Evolutionary conservation across 306 rosid species (phyloP).

Genomic region (Lathyrus sativus): DNA sequence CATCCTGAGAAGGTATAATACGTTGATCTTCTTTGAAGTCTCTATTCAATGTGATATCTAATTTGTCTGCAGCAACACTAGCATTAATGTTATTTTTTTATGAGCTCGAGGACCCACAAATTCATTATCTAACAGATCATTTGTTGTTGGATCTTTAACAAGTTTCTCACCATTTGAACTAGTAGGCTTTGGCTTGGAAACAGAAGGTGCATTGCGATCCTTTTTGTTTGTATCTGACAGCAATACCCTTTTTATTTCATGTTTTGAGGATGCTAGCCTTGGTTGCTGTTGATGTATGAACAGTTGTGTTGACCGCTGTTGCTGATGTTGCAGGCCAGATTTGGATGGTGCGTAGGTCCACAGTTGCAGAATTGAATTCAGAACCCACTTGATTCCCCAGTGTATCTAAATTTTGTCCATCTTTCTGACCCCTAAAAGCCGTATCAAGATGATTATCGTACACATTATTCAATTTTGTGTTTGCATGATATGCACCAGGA

Average conservation of each 20-base stretch:
- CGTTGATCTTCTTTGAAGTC: slow-evolving; percentile 48
- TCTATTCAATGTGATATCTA: slow-evolving; percentile 47
- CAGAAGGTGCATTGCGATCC: slow-evolving; percentile 56
- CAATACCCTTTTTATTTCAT: slow-evolving; percentile 60
- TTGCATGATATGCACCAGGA: slow-evolving; percentile 53
- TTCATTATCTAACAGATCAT: slow-evolving; percentile 51
- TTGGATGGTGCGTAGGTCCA: too few species aligned
- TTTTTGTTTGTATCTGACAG: slow-evolving; percentile 59
- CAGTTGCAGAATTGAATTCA: slow-evolving; percentile 51
- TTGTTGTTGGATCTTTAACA: slow-evolving; percentile 48
- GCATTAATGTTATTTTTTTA: slow-evolving; percentile 41
- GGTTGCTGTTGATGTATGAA: too few species aligned
- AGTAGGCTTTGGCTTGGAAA: slow-evolving; percentile 63
- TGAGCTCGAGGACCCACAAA: slow-evolving; percentile 50
- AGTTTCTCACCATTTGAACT: slow-evolving; percentile 65
- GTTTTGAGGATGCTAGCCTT: too few species aligned
- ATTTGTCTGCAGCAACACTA: slow-evolving; percentile 56
- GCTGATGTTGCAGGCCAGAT: too few species aligned
- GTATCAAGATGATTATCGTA: too few species aligned
- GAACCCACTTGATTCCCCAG: slow-evolving; percentile 51
- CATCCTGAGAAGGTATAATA: slow-evolving; percentile 51
- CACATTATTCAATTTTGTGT: slow-evolving; percentile 50
- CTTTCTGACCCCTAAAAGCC: too few species aligned
- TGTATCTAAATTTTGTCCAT: slow-evolving; percentile 50
- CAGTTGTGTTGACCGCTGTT: too few species aligned